These are phyloP conservation scores for Cardiospermum halicacabum DNA, from an alignment of 345 rosid species.

Conservation along the genomic window DNA sequence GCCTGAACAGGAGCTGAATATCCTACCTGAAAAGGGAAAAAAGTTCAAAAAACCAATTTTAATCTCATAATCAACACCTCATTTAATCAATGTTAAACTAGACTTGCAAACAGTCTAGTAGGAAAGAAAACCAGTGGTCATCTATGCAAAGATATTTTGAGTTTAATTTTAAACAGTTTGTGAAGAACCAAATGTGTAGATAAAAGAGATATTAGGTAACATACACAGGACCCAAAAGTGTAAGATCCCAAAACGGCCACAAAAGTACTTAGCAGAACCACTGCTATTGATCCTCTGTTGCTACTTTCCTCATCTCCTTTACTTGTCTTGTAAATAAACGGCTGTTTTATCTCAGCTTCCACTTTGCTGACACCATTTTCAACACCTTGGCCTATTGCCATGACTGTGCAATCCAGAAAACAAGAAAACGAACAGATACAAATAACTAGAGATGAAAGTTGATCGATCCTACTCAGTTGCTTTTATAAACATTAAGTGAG, in stretches of 20 bases:
- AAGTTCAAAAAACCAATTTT: constrained; percentile 32
- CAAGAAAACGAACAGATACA: neutral
- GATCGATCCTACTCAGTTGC: neutral
- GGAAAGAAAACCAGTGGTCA: neutral
- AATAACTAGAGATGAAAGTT: neutral
- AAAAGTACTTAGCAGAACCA: constrained; percentile 64
- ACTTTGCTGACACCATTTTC: neutral
- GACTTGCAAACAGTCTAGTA: neutral
- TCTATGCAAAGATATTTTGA: neutral
- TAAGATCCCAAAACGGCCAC: constrained; percentile 88
- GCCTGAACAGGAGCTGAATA: constrained; percentile 85
- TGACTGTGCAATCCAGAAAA: neutral
- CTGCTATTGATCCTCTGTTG: constrained; percentile 41
- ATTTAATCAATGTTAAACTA: neutral
- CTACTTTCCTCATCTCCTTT: neutral
- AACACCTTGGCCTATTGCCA: neutral
- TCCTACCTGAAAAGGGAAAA: constrained; percentile 66
- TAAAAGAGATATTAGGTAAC: constrained; percentile 18
- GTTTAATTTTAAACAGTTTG: neutral
- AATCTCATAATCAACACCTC: constrained; percentile 9
- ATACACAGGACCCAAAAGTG: constrained; percentile 84
- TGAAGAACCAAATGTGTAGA: neutral
- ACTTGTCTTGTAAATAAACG: neutral
- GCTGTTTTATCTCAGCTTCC: neutral
- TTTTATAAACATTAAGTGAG: neutral